Percentiles rank a stretch among this genome's conserved stretches.
Evolutionary conservation across 1,139 yeast species (phyloP).

Genomic region (Candida neerlandica): DNA sequence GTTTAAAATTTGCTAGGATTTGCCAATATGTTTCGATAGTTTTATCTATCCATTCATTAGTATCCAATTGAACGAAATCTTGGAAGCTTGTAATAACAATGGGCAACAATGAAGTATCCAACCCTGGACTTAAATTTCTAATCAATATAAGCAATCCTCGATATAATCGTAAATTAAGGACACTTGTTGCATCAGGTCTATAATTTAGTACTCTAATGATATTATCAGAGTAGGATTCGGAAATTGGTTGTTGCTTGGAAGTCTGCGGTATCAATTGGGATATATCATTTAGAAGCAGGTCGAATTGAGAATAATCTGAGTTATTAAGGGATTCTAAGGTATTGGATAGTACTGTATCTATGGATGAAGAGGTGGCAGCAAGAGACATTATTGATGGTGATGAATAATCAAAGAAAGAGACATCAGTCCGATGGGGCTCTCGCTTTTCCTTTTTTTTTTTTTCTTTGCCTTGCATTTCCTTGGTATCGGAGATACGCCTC

Average conservation of each 20-base stretch:
- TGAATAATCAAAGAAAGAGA: no score
- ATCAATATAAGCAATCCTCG: constrained; percentile 16
- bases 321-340: background rate
- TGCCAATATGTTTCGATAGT: constrained; percentile 16
- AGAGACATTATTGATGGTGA: no score
- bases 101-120: constrained; percentile 6
- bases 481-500: no score
- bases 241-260: background rate
- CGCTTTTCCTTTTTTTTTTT: constrained; percentile 3
- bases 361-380: background rate
- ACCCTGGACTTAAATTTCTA: constrained; percentile 11
- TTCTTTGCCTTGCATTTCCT: no score
- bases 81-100: constrained; percentile 10
- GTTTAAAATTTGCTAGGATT: constrained; percentile 14
- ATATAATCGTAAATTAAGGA: constrained; percentile 11
- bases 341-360: constrained; percentile 2
- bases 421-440: no score
- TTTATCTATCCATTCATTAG: constrained; percentile 9
- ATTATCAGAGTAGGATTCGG: background rate
- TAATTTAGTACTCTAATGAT: constrained; percentile 5
- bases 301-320: constrained; percentile 5
- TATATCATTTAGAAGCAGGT: background rate
- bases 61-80: background rate
- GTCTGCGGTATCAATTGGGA: background rate
- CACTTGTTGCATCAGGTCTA: constrained; percentile 5